phyloP scores from a whole-genome alignment of 2,329 filamentous ascomycete genomes.

The Penicillium crustosum region DNA sequence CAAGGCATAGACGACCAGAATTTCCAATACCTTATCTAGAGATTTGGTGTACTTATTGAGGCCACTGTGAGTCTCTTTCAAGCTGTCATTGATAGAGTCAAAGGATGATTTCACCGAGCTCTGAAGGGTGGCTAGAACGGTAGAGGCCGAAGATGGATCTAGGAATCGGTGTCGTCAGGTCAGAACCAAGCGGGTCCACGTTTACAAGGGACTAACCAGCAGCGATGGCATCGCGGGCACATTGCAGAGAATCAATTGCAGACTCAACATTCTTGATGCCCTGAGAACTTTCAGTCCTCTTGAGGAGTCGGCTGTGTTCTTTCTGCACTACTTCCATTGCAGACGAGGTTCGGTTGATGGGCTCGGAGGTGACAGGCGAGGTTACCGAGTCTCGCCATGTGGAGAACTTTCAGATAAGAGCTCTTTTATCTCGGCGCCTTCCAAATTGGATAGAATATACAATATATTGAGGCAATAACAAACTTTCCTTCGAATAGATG shows the following conservation, averaged over 20 bases:
- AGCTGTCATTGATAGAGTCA: conserved; percentile 73
- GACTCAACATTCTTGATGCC: conserved; percentile 78
- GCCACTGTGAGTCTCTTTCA: conserved; percentile 79
- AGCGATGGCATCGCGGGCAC: conserved; percentile 71
- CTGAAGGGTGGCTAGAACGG: conserved; percentile 80
- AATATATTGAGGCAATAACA: background rate
- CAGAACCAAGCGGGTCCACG: conserved; percentile 9
- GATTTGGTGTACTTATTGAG: conserved; percentile 83
- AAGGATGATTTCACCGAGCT: conserved; percentile 80
- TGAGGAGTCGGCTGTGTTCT: conserved; percentile 71
- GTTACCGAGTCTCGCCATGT: conserved; percentile 33
- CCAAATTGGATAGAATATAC: background rate
- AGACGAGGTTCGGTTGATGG: conserved; percentile 8
- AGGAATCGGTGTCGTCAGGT: conserved; percentile 5
- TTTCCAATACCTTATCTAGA: conserved; percentile 67
- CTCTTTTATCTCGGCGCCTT: background rate
- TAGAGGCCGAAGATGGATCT: conserved; percentile 69
- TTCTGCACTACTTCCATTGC: conserved; percentile 66
- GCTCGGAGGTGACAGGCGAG: conserved; percentile 27
- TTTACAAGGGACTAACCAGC: conserved; percentile 53
- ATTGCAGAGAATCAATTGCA: conserved; percentile 73
- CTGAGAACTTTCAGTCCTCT: conserved; percentile 66
- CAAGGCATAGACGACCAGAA: conserved; percentile 9
- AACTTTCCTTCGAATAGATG: background rate
- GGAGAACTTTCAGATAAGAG: conserved; percentile 10